Base-by-base conservation (phyloP, 108 stramenopile species). In the Bacterosira constricta region DNA sequence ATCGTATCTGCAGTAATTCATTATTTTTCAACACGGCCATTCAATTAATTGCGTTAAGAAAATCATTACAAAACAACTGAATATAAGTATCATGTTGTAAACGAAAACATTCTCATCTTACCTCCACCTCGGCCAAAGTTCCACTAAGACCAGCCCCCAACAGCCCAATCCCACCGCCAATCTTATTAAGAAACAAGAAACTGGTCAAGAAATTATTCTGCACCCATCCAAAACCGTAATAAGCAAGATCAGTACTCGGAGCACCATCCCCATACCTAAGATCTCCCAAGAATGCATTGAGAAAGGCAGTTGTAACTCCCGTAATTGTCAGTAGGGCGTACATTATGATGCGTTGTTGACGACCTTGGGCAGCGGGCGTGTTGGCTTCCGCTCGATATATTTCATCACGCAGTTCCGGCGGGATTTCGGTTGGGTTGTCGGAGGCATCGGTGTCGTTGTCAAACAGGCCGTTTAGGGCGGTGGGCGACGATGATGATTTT, bases 311-410 rank as follows among this genome's bases (percentile, higher is more conserved):
- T 27, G 63, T 65, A 13, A 80, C 63, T 12, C 79, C 85, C 0
- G 58, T 3, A 15, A 87, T 73, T 1, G 86, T 86, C 8, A 80
- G 23, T 2, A 52, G 2, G 31, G 86, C 42, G 70, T 92, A 92
- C 1, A 69, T 15, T 0, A 82, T 68, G 15, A 95, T 77, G 27
- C 94, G 94, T 13, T 60, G 62, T 13, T 65, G 75, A 17, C 94
- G 90, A 35, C 79, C 82, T 62, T 87, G 74, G 12, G 88, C 90
- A 8, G 94, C 87, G 13, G 79, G 75, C 0, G 91, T 95, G 26
- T 89, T 88, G 45, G 88, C 86, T 79, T 95, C 94, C 29, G 94
- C 94, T 13, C 34, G 26, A 37, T 83, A 89, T 35, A 94, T 90
- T 71, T 93, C 92, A 20, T 81, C 68, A 27, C 56, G 46, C 0